phyloP scores from a whole-genome alignment of 371 early-diverging fungal genomes.

The Phascolomyces articulosus region DNA sequence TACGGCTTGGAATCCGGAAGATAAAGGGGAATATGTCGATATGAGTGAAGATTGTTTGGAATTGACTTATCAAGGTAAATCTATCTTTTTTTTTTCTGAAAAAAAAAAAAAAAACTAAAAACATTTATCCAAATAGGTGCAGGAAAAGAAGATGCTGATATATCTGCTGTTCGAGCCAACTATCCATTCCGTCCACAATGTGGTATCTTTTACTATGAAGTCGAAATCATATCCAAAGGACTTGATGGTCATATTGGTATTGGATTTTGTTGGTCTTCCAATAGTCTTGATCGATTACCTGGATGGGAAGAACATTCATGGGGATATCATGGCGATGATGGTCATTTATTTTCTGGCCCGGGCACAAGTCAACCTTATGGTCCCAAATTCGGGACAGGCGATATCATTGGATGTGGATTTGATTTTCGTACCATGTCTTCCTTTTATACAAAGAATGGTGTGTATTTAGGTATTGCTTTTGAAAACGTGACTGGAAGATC shows the following conservation, averaged over 20 bases:
- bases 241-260: conserved; percentile 87
- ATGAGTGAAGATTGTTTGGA: conserved; percentile 54
- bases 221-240: conserved; percentile 80
- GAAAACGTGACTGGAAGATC: conserved; percentile 21
- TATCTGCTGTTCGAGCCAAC: conserved; percentile 82
- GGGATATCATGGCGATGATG: conserved; percentile 93
- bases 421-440: conserved; percentile 76
- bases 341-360: conserved; percentile 70
- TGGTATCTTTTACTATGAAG: conserved; percentile 92
- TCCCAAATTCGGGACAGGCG: conserved; percentile 87
- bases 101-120: neutral
- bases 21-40: conserved; percentile 55
- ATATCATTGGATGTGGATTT: conserved; percentile 90
- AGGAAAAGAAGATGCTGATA: conserved; percentile 77
- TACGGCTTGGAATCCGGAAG: conserved; percentile 61
- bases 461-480: conserved; percentile 67
- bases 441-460: conserved; percentile 94
- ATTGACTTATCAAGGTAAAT: conserved; percentile 59
- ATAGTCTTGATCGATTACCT: conserved; percentile 71
- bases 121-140: conserved; percentile 59
- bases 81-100: neutral
- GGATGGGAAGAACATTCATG: conserved; percentile 80
- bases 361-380: conserved; percentile 83
- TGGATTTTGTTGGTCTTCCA: conserved; percentile 69
- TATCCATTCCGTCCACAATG: conserved; percentile 81